These are phyloP conservation scores for Eucalyptus regnans DNA, from an alignment of 345 rosid species.

Conservation along the genomic window DNA sequence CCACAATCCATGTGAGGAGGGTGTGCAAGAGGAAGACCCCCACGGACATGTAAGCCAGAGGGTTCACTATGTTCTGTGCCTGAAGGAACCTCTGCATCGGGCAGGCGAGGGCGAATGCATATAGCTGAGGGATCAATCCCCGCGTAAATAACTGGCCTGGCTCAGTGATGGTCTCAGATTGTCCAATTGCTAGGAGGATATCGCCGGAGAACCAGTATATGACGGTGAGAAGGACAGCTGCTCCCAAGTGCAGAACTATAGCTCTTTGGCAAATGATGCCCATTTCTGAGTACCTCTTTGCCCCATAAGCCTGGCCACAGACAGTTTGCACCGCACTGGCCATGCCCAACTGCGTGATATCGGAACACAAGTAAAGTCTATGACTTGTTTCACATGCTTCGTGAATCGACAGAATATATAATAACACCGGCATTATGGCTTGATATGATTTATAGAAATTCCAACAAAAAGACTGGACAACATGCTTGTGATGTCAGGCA, in stretches of 20 bases:
- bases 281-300: slow-evolving; percentile 59
- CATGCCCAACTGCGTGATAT: slow-evolving; percentile 60
- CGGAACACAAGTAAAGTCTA: not conserved
- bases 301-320: slow-evolving; percentile 96
- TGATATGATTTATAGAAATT: not conserved
- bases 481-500: not conserved
- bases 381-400: not conserved
- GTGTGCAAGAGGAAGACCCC: slow-evolving; percentile 67
- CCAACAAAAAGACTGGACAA: not conserved
- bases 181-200: slow-evolving; percentile 48
- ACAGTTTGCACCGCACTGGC: slow-evolving; percentile 96
- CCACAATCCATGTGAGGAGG: slow-evolving; percentile 59
- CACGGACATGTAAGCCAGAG: slow-evolving; percentile 67
- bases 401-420: not conserved
- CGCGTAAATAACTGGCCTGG: slow-evolving; percentile 67
- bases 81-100: slow-evolving; percentile 92
- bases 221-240: slow-evolving; percentile 59
- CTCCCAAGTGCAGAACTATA: slow-evolving; percentile 62
- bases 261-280: slow-evolving; percentile 89
- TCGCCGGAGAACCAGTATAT: slow-evolving; percentile 62
- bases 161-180: slow-evolving; percentile 38
- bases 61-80: slow-evolving; percentile 93
- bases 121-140: slow-evolving; percentile 74
- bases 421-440: not conserved
- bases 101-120: slow-evolving; percentile 69